A percentile compares a stretch with the other conserved stretches of the same genome.
Conservation (phyloP, 768 basidiomycete genomes). For the Stropharia rugosoannulata region DNA sequence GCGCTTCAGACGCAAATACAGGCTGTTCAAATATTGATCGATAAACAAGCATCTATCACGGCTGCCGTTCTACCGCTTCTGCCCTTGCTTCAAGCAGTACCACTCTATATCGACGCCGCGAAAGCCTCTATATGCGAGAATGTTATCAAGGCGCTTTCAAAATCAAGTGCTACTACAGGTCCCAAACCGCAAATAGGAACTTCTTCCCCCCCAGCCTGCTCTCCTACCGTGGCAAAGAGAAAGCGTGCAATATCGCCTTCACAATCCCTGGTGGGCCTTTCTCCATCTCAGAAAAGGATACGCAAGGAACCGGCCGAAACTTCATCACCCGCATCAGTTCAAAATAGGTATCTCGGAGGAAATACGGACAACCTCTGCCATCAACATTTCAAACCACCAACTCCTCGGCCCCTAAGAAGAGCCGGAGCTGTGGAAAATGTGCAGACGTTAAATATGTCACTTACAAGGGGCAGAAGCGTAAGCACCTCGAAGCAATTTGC, state of each 20-base stretch:
- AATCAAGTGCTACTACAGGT: neutral
- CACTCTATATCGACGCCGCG: slow-evolving; percentile 52
- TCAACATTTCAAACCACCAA: no score
- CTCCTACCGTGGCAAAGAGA: neutral
- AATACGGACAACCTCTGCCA: no score
- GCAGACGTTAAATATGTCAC: neutral
- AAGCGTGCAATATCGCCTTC: neutral
- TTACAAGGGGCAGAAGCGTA: neutral
- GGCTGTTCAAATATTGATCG: slow-evolving; percentile 57
- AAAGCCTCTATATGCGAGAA: slow-evolving; percentile 32
- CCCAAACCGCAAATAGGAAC: neutral
- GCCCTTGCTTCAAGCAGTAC: slow-evolving; percentile 59
- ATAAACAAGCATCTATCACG: slow-evolving; percentile 59
- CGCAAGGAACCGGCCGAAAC: neutral
- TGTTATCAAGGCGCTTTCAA: slow-evolving; percentile 1
- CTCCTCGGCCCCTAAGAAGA: neutral
- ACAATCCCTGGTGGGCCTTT: neutral
- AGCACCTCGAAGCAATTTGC: neutral
- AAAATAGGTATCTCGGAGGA: no score
- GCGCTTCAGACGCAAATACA: slow-evolving; percentile 53
- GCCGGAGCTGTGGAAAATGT: neutral
- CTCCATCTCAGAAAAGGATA: slow-evolving; percentile 9
- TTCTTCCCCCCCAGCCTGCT: neutral
- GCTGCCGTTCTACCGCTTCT: slow-evolving; percentile 56
- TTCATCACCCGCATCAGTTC: neutral